Percentiles rank a stretch among this genome's conserved stretches.
phyloP scores from a whole-genome alignment of 1,284 basidiomycete species.

The Cutaneotrichosporon mucoides region DNA sequence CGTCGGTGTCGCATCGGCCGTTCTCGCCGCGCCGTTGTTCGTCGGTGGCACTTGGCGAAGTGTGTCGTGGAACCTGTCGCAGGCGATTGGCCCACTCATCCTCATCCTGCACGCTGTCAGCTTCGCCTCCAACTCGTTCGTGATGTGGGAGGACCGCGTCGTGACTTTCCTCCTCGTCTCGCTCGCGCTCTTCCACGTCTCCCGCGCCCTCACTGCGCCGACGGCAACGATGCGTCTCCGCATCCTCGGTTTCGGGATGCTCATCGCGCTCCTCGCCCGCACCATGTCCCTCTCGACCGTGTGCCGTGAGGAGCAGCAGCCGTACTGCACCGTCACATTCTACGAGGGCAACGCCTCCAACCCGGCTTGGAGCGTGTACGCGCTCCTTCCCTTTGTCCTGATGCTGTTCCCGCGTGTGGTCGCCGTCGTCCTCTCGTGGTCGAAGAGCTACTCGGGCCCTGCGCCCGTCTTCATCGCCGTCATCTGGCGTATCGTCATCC shows the following conservation, averaged over 20 bases:
- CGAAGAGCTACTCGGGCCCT: conserved; percentile 68
- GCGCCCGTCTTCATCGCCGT: conserved; percentile 62
- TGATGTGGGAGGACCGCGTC: conserved; percentile 89
- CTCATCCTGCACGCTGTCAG: conserved; percentile 65
- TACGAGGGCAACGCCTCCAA: conserved; percentile 68
- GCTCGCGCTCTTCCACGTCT: conserved; percentile 56
- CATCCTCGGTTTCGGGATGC: conserved; percentile 64
- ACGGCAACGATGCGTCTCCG: conserved; percentile 64
- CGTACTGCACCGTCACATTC: conserved; percentile 79
- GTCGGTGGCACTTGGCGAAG: conserved; percentile 7
- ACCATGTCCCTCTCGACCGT: conserved; percentile 72
- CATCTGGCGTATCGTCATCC: conserved; percentile 58
- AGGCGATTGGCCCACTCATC: conserved; percentile 52
- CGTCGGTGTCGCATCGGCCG: conserved; percentile 37
- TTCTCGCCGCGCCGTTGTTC: conserved; percentile 28
- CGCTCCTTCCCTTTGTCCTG: conserved; percentile 58
- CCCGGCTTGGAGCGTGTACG: conserved; percentile 58
- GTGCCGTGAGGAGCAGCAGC: conserved; percentile 92
- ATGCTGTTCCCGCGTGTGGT: conserved; percentile 58
- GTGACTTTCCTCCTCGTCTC: conserved; percentile 69
- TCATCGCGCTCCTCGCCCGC: conserved; percentile 68
- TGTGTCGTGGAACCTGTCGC: conserved; percentile 24
- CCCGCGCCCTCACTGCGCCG: conserved; percentile 60
- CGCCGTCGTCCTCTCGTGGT: conserved; percentile 60
- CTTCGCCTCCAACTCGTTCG: conserved; percentile 89